phyloP scores from a whole-genome alignment of 2,329 filamentous ascomycete genomes.

The Zymoseptoria pseudotritici region DNA sequence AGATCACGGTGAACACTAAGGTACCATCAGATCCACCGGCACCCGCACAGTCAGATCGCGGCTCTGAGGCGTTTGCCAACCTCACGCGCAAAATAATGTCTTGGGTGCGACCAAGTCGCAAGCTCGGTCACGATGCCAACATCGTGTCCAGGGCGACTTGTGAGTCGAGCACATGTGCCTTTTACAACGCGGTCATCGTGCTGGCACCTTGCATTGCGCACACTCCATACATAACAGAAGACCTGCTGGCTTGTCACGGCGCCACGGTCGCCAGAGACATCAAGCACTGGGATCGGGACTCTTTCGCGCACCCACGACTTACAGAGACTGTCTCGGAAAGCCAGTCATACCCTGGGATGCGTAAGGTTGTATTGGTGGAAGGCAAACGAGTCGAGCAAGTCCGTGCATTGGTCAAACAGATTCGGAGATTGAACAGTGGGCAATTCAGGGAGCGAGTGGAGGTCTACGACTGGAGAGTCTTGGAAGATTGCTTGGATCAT shows the following conservation, averaged over 20 bases:
- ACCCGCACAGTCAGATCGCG: neutral
- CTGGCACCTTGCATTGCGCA: constrained; percentile 25
- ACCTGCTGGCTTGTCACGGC: constrained; percentile 21
- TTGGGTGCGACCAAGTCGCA: constrained; percentile 1
- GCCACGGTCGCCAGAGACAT: constrained; percentile 8
- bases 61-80: constrained; percentile 2
- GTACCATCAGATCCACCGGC: neutral
- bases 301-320: constrained; percentile 14
- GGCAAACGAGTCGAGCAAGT: constrained; percentile 14
- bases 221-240: constrained; percentile 23
- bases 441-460: constrained; percentile 24
- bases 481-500: constrained; percentile 20
- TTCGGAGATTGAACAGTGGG: constrained; percentile 19
- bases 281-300: constrained; percentile 27
- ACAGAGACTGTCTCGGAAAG: constrained; percentile 25
- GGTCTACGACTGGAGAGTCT: constrained; percentile 27
- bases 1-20: constrained; percentile 12
- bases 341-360: constrained; percentile 25
- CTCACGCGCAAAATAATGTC: constrained; percentile 4
- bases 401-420: constrained; percentile 8
- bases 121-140: neutral
- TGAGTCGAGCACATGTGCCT: constrained; percentile 13
- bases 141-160: constrained; percentile 5
- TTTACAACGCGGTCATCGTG: constrained; percentile 18
- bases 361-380: constrained; percentile 30